Evolutionary conservation across 2,329 filamentous ascomycete species (phyloP), one percentile per base, ranked within the genome.

Genomic region (Trichoderma sp.): DNA sequence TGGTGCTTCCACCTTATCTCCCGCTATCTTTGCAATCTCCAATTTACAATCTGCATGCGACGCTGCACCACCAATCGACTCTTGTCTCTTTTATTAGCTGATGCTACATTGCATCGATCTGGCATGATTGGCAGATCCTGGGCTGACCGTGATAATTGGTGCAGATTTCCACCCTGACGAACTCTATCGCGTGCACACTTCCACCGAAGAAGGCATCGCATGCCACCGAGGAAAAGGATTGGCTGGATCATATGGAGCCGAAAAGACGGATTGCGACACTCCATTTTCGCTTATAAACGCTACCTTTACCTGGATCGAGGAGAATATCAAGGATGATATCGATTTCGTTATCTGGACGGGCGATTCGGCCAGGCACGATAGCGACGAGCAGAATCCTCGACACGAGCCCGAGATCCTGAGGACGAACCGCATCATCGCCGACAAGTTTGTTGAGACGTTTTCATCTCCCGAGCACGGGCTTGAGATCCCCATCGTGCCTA

Each of bases 291-390:
- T 99, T 21, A 85, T 97, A 73, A 93, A 98, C 80, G 92, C 93
- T 76, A 98, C 95, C 0, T 93, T 98, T 78, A 87, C 91, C 77
- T 99, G 95, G 95, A 92, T 99, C 66, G 86, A 89, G 58, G 87
- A 90, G 57, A 91, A 97, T 77, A 79, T 97, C 72, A 91, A 88
- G 78, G 92, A 95, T 79, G 83, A 90, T 4, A 87, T 98, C 74
- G 94, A 98, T 80, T 98, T 98, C 79, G 91, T 97, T 64, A 85
- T 97, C 63, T 97, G 94, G 94, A 97, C 95, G 1, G 94, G 94
- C 75, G 94, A 98, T 81, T 95, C 92, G 36, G 93, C 93, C 24
- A 89, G 94, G 74, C 94, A 98, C 81, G 95, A 97, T 81, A 95
- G 92, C 80, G 94, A 97, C 79, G 92, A 95, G 80, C 82, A 88